These are phyloP conservation scores for Epichloe aotearoae DNA, from an alignment of 2,329 filamentous ascomycete species.

Conservation along the genomic window DNA sequence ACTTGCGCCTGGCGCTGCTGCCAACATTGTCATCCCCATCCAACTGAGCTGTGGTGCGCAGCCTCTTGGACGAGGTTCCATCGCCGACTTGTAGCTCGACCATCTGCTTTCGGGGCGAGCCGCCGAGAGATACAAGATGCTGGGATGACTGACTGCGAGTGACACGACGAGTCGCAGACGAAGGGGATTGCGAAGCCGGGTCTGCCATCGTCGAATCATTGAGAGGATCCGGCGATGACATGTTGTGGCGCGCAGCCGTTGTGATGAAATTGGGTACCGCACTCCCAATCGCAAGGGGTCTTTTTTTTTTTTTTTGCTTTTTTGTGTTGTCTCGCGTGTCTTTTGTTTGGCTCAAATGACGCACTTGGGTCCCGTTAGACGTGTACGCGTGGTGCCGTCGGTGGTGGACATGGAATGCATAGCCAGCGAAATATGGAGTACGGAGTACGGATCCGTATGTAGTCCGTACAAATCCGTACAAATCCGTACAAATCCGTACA, in stretches of 20 bases:
- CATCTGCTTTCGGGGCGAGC: slow-evolving; percentile 41
- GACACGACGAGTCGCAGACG: slow-evolving; percentile 26
- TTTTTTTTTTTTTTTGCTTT: background rate
- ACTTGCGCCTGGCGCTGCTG: slow-evolving; percentile 22
- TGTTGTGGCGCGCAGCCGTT: slow-evolving; percentile 17
- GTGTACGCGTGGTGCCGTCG: background rate
- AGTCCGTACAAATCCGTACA: slow-evolving; percentile 5
- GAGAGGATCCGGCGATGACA: slow-evolving; percentile 39
- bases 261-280: slow-evolving; percentile 14
- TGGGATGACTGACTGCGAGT: slow-evolving; percentile 31
- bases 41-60: slow-evolving; percentile 40
- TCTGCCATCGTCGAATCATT: slow-evolving; percentile 25
- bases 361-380: background rate
- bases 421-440: background rate
- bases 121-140: slow-evolving; percentile 23
- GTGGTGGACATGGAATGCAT: slow-evolving; percentile 1
- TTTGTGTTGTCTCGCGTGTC: slow-evolving; percentile 7
- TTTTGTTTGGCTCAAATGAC: background rate
- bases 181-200: slow-evolving; percentile 19
- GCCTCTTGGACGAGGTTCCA: slow-evolving; percentile 34
- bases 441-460: background rate
- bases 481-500: too few relatives aligned
- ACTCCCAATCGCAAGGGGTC: slow-evolving; percentile 5
- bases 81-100: slow-evolving; percentile 44
- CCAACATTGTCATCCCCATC: slow-evolving; percentile 14